Conservation (phyloP, 2,329 filamentous ascomycete species). For the Talaromyces sp. region DNA sequence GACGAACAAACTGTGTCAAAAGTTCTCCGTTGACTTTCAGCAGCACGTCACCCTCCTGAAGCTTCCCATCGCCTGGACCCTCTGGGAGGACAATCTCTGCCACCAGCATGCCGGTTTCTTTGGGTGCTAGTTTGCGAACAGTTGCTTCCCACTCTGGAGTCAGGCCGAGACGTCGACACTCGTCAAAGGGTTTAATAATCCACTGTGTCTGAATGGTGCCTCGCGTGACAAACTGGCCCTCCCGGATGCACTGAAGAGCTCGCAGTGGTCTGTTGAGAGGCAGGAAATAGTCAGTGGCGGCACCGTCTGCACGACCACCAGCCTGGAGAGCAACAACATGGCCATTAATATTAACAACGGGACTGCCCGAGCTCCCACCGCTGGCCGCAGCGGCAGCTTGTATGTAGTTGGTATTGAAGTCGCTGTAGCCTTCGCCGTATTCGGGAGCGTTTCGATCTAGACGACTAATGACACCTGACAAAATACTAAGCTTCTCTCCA, state of each 20-base stretch:
- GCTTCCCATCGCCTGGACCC: constrained; percentile 77
- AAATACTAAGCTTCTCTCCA: constrained; percentile 94
- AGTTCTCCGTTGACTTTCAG: constrained; percentile 91
- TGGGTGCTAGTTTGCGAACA: constrained; percentile 76
- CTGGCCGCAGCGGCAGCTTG: constrained; percentile 96
- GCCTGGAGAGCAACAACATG: constrained; percentile 89
- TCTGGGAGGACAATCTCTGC: constrained; percentile 91
- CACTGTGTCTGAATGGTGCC: constrained; percentile 99
- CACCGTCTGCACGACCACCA: constrained; percentile 86
- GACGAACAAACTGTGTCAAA: constrained; percentile 82
- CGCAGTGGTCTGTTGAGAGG: constrained; percentile 85
- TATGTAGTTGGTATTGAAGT: constrained; percentile 96
- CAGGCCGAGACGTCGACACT: constrained; percentile 84
- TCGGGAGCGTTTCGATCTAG: constrained; percentile 95
- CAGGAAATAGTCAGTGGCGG: constrained; percentile 95
- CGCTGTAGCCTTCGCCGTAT: constrained; percentile 95
- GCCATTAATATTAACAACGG: constrained; percentile 92
- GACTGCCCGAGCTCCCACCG: constrained; percentile 95
- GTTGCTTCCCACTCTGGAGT: constrained; percentile 80
- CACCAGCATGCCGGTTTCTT: constrained; percentile 94
- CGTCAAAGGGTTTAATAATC: constrained; percentile 94
- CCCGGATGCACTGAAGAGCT: constrained; percentile 78
- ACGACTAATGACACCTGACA: constrained; percentile 94
- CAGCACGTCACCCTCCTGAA: constrained; percentile 91
- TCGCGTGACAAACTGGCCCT: constrained; percentile 68